Evolutionary conservation across 805 yeast species (phyloP), one percentile per base, ranked within the genome.

Genomic region (Wickerhamomyces hampshirensis): DNA sequence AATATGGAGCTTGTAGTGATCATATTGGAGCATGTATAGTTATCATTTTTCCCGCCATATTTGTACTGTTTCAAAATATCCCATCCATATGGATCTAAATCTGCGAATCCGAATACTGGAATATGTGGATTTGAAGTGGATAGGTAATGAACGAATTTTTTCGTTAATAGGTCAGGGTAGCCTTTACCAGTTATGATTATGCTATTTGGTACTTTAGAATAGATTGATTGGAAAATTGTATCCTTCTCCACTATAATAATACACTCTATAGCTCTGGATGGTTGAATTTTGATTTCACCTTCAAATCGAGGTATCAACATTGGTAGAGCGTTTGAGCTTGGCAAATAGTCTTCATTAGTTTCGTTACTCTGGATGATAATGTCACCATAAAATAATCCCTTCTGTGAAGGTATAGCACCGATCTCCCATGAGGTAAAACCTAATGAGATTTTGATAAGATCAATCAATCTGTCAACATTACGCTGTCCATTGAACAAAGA

Each of bases 11-110:
- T 40, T 11, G 43, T 40, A 4, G 53, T 34, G 9, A 50, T 28
- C 24, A 14, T 28, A 18, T 13, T 18, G 3, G 16, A 18, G 9
- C 29, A 23, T 3, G 9, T 13, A 21, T 3, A 16, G 28, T 18
- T 17, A 47, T 50, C 14, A 31, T 23, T 11, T 36, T 46, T 12
- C 12, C 46, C 44, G 17, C 51, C 56, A 10, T 40, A 33, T 37
- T 56, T 53, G 48, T 71, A 80, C 33, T 68, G 70, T 18, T 62
- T 50, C 28, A 71, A 67, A n/a, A 82, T 83, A 48, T 68, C 64
- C 6, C 77, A 50, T 0, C 89, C 91, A 56, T 77, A 72, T 3
- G 83, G 74, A 51, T 83, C 91, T 18, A 80, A 68, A 55, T 83
- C 91, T 18, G 76, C 73, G 41, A 71, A 60, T 1, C 76, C 75